phyloP scores from a whole-genome alignment of 2,329 filamentous ascomycete species.

The Beauveria varroae region DNA sequence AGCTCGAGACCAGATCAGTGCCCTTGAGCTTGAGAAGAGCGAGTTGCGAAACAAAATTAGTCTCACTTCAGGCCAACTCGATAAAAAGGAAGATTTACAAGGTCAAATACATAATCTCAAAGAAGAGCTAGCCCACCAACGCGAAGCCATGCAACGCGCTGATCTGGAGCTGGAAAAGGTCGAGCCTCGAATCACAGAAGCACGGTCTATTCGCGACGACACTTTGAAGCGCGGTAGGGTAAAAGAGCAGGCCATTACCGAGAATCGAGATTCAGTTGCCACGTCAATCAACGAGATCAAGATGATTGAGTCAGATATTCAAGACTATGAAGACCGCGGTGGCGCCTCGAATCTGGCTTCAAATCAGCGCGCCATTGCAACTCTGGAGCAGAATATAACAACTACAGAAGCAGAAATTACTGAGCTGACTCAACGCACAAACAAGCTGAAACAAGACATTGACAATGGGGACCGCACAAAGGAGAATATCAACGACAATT shows the following conservation, averaged over 20 bases:
- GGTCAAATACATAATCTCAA: slow-evolving; percentile 67
- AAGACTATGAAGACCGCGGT: slow-evolving; percentile 67
- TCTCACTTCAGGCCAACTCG: slow-evolving; percentile 64
- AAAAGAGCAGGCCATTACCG: slow-evolving; percentile 64
- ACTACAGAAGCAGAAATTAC: slow-evolving; percentile 60
- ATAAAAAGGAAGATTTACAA: slow-evolving; percentile 68
- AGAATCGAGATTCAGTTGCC: slow-evolving; percentile 63
- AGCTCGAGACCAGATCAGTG: slow-evolving; percentile 57
- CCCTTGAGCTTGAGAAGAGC: slow-evolving; percentile 68
- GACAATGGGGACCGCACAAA: slow-evolving; percentile 75
- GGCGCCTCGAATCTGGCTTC: slow-evolving; percentile 64
- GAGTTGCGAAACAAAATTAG: slow-evolving; percentile 68
- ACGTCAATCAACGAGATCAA: slow-evolving; percentile 72
- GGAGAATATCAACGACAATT: slow-evolving; percentile 81
- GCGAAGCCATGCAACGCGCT: slow-evolving; percentile 58
- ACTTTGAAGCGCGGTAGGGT: slow-evolving; percentile 61
- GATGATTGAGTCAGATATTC: slow-evolving; percentile 68
- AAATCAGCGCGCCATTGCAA: slow-evolving; percentile 61
- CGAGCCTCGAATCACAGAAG: slow-evolving; percentile 66
- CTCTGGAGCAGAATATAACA: slow-evolving; percentile 58
- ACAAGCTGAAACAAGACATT: slow-evolving; percentile 69
- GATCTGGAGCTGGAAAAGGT: slow-evolving; percentile 70
- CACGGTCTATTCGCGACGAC: slow-evolving; percentile 70
- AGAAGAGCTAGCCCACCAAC: slow-evolving; percentile 59
- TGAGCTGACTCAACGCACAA: slow-evolving; percentile 61